These are phyloP conservation scores for Pneumocystis canis DNA, from an alignment of 1,139 yeast genomes.

Conservation along the genomic window DNA sequence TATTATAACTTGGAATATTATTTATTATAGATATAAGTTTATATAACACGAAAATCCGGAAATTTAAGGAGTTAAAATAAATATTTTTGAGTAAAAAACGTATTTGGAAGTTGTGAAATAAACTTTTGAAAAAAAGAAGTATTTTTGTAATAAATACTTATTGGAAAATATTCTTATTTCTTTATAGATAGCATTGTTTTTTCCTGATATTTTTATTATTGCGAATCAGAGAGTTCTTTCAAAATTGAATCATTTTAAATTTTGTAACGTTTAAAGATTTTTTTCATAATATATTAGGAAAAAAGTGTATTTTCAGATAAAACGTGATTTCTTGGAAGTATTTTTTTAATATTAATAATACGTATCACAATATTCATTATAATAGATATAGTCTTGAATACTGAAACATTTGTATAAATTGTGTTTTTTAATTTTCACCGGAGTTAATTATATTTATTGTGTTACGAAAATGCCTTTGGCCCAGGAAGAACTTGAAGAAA, in stretches of 20 bases:
- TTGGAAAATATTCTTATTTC: not conserved
- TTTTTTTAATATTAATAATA: not conserved
- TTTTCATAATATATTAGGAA: not conserved
- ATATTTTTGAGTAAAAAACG: not conserved
- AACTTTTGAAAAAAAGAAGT: not conserved
- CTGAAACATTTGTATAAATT: not conserved
- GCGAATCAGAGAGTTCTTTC: not conserved
- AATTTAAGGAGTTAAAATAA: not conserved
- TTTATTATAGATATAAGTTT: too few species aligned
- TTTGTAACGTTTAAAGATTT: not conserved
- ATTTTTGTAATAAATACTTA: not conserved
- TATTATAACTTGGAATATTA: not conserved
- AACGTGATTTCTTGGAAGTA: not conserved
- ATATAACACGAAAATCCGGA: not conserved
- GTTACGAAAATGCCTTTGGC: not conserved
- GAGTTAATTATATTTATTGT: not conserved
- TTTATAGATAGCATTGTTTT: not conserved
- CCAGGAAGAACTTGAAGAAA: slow-evolving; percentile 22
- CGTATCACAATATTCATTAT: not conserved
- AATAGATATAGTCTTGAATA: not conserved
- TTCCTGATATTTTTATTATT: not conserved
- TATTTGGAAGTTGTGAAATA: not conserved
- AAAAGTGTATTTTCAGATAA: not conserved
- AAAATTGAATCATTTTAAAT: not conserved
- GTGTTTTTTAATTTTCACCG: not conserved